These are phyloP conservation scores for Incumbomyces delicatus DNA, from an alignment of 2,329 filamentous ascomycete genomes.

Conservation along the genomic window DNA sequence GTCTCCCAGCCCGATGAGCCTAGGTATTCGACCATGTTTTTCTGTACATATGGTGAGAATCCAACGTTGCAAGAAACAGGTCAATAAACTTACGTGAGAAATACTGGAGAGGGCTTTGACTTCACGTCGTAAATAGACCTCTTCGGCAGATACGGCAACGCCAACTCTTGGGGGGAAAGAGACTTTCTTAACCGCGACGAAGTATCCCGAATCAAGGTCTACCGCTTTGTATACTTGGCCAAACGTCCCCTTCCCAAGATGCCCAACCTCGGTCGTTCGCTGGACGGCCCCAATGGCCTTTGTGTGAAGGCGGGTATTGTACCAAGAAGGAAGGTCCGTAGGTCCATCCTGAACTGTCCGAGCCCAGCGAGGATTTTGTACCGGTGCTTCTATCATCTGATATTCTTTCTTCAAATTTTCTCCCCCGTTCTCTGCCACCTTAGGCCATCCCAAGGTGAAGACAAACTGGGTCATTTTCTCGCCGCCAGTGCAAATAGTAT, in stretches of 20 bases:
- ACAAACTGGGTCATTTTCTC: too few relatives aligned
- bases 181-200: conserved; percentile 3
- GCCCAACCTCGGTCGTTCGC: not conserved
- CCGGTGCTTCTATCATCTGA: conserved; percentile 2
- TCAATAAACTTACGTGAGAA: too few relatives aligned
- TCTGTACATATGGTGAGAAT: too few relatives aligned
- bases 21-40: too few relatives aligned
- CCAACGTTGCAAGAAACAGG: too few relatives aligned
- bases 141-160: not conserved
- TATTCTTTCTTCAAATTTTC: not conserved
- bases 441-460: not conserved
- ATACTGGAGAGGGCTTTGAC: not conserved
- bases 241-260: not conserved
- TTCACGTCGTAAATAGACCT: not conserved
- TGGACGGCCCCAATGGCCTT: not conserved
- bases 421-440: not conserved
- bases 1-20: too few relatives aligned
- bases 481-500: not conserved
- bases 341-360: conserved; percentile 1
- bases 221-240: conserved; percentile 3
- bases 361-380: conserved; percentile 6
- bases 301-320: conserved; percentile 1
- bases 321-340: conserved; percentile 5
- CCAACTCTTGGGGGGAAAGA: not conserved
- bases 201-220: conserved; percentile 5